Evolutionary conservation across 208 protist species (phyloP), one percentile per base, ranked within the genome.

Genomic region (Angomonas desouzai): DNA sequence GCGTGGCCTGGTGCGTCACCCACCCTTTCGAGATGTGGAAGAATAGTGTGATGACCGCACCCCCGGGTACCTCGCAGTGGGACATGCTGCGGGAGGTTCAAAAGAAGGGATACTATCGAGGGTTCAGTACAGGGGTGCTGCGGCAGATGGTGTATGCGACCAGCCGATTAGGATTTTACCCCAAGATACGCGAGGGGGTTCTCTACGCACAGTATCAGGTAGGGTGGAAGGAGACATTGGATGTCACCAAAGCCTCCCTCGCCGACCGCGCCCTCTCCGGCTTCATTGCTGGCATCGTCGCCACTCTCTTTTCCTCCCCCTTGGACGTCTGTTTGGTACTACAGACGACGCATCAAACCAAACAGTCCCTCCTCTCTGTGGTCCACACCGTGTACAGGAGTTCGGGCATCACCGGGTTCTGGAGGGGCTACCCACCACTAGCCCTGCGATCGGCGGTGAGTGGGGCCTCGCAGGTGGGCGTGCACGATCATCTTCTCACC

Each of bases 11-110:
- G 93, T 75, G 77, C 70, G 84, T 97, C 60, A 77, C 91, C 18
- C 91, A 97, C 56, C 93, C 93, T 20, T 96, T 96, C 66, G 91
- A 97, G 72, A 96, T 94, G 83, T 88, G 92, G 83, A 95, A 95
- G 71, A 94, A 96, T 70, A 90, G 80, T 22, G 85, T 96, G 30
- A 93, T 90, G 81, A 96, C 64, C 66, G 61, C 85, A 1, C 71
- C 81, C 0, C 60, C 57, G 20, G 83, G 84, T 57, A 77, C 64
- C 23, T 81, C 67, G 38, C 76, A 87, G 75, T 29, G 74, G 48
- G 72, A 79, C 0, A 74, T 66, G 38, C 74, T 88, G 20, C 59
- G 49, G 36, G 70, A 60, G 4, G 88, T 83, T 25, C 60, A 67
- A 18, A 71, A 78, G 62, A 86, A 77, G 20, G 80, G 83, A 11